These are phyloP conservation scores for Schoenoplectus triqueter DNA, from an alignment of 202 grass and related monocot species.

Conservation along the genomic window DNA sequence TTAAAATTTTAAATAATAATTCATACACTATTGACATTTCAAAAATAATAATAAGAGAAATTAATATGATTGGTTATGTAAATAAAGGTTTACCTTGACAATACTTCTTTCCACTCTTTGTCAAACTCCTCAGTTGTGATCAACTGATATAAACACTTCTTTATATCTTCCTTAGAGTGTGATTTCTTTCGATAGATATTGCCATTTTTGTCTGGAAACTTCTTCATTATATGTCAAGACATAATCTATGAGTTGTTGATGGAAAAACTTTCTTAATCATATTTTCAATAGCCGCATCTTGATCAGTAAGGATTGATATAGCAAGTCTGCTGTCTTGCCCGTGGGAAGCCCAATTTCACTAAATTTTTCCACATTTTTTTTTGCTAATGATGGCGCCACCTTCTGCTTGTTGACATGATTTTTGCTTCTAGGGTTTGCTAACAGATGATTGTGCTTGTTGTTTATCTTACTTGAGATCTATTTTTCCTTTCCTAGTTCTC, in stretches of 20 bases:
- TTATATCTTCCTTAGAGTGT: background rate
- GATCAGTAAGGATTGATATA: background rate
- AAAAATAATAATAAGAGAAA: background rate
- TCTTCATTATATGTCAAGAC: background rate
- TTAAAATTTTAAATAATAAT: too few relatives aligned
- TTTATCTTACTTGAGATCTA: too few relatives aligned
- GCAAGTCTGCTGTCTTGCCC: too few relatives aligned
- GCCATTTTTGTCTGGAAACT: background rate
- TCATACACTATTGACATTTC: background rate
- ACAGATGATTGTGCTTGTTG: too few relatives aligned
- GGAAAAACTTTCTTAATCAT: background rate
- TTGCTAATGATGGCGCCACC: too few relatives aligned
- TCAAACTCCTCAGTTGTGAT: slow-evolving; percentile 25
- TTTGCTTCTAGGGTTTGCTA: too few relatives aligned
- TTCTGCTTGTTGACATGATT: too few relatives aligned
- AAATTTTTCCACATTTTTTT: too few relatives aligned
- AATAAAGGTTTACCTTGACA: background rate
- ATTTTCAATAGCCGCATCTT: background rate
- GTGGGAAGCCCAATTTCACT: too few relatives aligned
- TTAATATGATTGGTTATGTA: background rate
- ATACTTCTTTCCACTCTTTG: background rate
- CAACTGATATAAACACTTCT: background rate
- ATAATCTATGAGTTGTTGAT: background rate
- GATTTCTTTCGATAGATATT: background rate
- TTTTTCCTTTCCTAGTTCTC: too few relatives aligned